These are phyloP conservation scores for Penicillium frequentans DNA, from an alignment of 2,329 filamentous ascomycete species.

Conservation along the genomic window DNA sequence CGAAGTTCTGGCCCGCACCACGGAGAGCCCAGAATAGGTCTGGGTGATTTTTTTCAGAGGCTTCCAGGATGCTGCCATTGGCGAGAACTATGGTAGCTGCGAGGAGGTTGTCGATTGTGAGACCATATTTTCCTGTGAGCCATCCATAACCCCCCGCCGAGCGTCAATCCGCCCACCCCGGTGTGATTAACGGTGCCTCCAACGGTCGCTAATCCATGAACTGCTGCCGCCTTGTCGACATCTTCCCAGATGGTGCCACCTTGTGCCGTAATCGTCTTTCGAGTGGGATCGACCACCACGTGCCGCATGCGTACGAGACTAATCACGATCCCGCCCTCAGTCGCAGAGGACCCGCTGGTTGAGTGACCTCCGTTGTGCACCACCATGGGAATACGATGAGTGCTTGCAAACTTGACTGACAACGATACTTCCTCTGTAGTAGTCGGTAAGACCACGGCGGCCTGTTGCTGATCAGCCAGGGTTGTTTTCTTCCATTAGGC, in stretches of 20 bases:
- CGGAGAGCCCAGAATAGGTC: conserved; percentile 51
- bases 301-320: conserved; percentile 54
- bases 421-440: neutral
- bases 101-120: conserved; percentile 52
- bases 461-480: neutral
- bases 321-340: conserved; percentile 56
- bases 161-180: conserved; percentile 58
- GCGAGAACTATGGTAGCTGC: conserved; percentile 39
- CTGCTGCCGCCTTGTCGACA: conserved; percentile 53
- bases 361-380: conserved; percentile 59
- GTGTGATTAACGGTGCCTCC: conserved; percentile 62
- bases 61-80: conserved; percentile 33
- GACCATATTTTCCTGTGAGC: conserved; percentile 54
- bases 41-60: conserved; percentile 43
- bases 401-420: conserved; percentile 38
- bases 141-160: conserved; percentile 61
- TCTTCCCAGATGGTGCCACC: conserved; percentile 57
- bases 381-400: conserved; percentile 51
- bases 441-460: neutral
- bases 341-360: conserved; percentile 53
- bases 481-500: no score
- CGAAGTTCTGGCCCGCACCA: conserved; percentile 46
- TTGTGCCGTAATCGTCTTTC: conserved; percentile 49
- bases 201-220: conserved; percentile 57
- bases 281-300: conserved; percentile 50